Evolutionary conservation across 108 stramenopile species (phyloP).

Genomic region (Schizochytrium sp.): DNA sequence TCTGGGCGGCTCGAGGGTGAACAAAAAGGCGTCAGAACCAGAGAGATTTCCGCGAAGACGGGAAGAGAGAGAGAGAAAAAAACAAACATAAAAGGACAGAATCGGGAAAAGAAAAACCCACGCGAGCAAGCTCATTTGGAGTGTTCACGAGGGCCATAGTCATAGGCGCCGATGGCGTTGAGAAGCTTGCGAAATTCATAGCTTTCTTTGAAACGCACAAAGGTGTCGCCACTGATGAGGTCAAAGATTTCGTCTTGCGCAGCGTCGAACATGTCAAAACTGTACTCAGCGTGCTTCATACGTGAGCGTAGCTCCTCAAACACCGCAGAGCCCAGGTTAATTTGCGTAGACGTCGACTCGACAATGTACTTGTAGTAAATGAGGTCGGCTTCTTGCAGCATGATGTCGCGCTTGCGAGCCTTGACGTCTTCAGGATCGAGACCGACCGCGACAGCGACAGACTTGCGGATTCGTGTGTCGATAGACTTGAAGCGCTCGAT

Average conservation of each 20-base stretch:
- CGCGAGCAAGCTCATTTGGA: too few species aligned
- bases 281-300: neutral
- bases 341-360: neutral
- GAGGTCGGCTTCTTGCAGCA: neutral
- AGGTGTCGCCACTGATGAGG: neutral
- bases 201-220: neutral
- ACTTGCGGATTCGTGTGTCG: neutral
- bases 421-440: neutral
- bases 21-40: too few species aligned
- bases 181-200: neutral
- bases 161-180: neutral
- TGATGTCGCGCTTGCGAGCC: neutral
- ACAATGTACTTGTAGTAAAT: neutral
- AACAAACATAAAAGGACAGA: too few species aligned
- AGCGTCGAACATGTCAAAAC: neutral
- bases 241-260: neutral
- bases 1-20: too few species aligned
- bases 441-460: neutral
- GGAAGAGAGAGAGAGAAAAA: too few species aligned
- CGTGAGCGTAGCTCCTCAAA: neutral
- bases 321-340: neutral
- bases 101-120: too few species aligned
- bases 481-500: neutral
- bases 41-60: too few species aligned
- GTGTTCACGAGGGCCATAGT: neutral